Evolutionary conservation across 352 stramenopile species (phyloP).

Genomic region (Phytopythium helicoides): DNA sequence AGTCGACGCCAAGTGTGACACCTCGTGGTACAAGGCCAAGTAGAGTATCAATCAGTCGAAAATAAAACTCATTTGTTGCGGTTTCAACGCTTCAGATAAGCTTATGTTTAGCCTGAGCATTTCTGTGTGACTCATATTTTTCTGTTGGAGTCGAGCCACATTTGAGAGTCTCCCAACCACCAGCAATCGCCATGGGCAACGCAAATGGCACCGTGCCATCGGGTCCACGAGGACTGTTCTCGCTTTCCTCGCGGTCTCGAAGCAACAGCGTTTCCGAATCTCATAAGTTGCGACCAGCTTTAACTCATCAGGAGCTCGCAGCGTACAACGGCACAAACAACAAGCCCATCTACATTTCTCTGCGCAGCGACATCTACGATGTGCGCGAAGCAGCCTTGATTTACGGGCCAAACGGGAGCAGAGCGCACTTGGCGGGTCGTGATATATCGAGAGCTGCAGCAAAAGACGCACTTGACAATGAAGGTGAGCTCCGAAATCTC

Average conservation of each 20-base stretch:
- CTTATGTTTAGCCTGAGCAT: too few relatives aligned
- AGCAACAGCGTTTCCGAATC: constrained; percentile 1
- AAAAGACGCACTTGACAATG: constrained; percentile 79
- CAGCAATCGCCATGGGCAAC: constrained; percentile 20
- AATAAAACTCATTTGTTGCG: too few relatives aligned
- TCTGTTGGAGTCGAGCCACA: too few relatives aligned
- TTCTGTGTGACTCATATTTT: too few relatives aligned
- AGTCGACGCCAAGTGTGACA: constrained; percentile 93
- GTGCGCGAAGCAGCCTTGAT: constrained; percentile 82
- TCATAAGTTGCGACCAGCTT: constrained; percentile 27
- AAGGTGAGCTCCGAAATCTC: constrained; percentile 48
- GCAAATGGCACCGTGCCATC: constrained; percentile 25
- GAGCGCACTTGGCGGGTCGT: constrained; percentile 86
- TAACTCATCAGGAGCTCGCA: constrained; percentile 79
- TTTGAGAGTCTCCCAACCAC: background rate
- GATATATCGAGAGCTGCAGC: constrained; percentile 90
- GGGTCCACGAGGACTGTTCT: constrained; percentile 16
- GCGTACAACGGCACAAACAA: constrained; percentile 78
- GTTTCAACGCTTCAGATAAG: too few relatives aligned
- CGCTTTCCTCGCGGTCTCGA: constrained; percentile 8
- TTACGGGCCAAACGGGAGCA: constrained; percentile 89
- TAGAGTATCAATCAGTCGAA: constrained; percentile 52
- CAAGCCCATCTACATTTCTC: constrained; percentile 89
- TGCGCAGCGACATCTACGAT: constrained; percentile 94
- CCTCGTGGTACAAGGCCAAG: constrained; percentile 99